phyloP scores from a whole-genome alignment of 2,329 filamentous ascomycete genomes.

The Trichoderma sp. region DNA sequence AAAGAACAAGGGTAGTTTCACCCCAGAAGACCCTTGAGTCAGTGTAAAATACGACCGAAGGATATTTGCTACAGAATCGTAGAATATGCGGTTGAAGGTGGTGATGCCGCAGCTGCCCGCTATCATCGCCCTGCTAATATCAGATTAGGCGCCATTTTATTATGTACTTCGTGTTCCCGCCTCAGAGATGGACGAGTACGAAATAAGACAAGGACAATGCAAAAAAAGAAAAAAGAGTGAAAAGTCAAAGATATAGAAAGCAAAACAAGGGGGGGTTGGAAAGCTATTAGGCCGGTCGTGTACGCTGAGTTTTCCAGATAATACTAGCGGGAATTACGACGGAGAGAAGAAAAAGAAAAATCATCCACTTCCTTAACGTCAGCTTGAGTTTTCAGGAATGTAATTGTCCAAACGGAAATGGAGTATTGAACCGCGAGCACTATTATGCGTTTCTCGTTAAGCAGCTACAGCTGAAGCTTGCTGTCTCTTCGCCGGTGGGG shows the following conservation, averaged over 20 bases:
- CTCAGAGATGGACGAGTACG: slow-evolving; percentile 11
- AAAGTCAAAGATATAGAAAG: not conserved
- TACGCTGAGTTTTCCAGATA: slow-evolving; percentile 9
- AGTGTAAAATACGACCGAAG: slow-evolving; percentile 23
- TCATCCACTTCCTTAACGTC: slow-evolving; percentile 34
- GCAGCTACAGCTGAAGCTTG: slow-evolving; percentile 48
- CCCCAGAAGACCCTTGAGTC: slow-evolving; percentile 22
- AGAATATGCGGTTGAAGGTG: slow-evolving; percentile 13
- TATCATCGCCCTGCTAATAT: slow-evolving; percentile 25
- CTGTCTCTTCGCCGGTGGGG: slow-evolving; percentile 46
- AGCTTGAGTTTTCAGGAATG: slow-evolving; percentile 32
- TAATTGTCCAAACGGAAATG: slow-evolving; percentile 25
- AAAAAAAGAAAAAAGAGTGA: not conserved
- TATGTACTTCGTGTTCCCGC: slow-evolving; percentile 22
- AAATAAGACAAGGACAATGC: not conserved
- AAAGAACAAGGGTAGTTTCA: not conserved
- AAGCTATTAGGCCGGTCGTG: not conserved
- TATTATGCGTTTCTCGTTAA: slow-evolving; percentile 33
- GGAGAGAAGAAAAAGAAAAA: not conserved
- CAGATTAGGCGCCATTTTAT: slow-evolving; percentile 26
- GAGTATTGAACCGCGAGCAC: slow-evolving; percentile 3
- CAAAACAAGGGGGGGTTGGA: not conserved
- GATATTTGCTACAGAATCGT: slow-evolving; percentile 19
- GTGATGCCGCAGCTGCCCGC: slow-evolving; percentile 11
- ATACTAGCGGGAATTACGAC: slow-evolving; percentile 14